A percentile compares a stretch with the other conserved stretches of the same genome.
Conservation (phyloP, 768 basidiomycete species). For the Cystobasidiopsis lactophilus region DNA sequence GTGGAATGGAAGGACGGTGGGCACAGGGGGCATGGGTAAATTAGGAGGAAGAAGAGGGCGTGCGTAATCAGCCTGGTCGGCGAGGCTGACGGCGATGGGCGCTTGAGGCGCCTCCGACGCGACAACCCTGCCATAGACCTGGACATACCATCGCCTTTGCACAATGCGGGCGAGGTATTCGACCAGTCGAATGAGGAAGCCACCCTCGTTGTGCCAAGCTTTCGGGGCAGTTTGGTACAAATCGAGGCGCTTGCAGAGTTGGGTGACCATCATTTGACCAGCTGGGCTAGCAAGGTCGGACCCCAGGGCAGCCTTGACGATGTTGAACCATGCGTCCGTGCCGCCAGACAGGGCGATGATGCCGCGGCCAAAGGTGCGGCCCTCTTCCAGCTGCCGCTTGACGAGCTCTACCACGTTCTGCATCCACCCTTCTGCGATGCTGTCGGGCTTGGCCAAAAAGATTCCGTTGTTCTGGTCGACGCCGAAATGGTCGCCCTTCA, state of each 20-base stretch:
- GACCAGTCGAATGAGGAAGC: slow-evolving; percentile 31
- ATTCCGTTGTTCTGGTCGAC: slow-evolving; percentile 20
- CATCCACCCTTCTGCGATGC: slow-evolving; percentile 7
- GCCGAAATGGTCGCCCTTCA: slow-evolving; percentile 16
- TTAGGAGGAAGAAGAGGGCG: slow-evolving; percentile 11
- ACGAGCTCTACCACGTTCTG: slow-evolving; percentile 12
- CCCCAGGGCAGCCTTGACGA: slow-evolving; percentile 14
- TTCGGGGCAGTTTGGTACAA: not conserved
- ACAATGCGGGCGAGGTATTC: slow-evolving; percentile 29
- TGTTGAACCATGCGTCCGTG: slow-evolving; percentile 27
- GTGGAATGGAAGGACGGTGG: slow-evolving; percentile 32
- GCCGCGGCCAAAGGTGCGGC: slow-evolving; percentile 21
- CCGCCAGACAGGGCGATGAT: slow-evolving; percentile 20
- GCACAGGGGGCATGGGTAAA: slow-evolving; percentile 8
- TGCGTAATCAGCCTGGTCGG: not conserved
- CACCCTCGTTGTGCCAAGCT: slow-evolving; percentile 25
- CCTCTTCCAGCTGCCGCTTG: slow-evolving; percentile 11
- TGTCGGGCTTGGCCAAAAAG: slow-evolving; percentile 2
- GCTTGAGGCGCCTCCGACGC: slow-evolving; percentile 12
- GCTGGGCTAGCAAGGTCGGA: not conserved
- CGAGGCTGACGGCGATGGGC: not conserved
- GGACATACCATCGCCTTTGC: slow-evolving; percentile 30
- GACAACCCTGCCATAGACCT: slow-evolving; percentile 23
- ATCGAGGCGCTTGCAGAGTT: not conserved
- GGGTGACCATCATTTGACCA: not conserved